Percentiles rank a stretch among this genome's conserved stretches.
Conservation (phyloP, 148 eudicot species). For the Tetragonia tetragonoides region DNA sequence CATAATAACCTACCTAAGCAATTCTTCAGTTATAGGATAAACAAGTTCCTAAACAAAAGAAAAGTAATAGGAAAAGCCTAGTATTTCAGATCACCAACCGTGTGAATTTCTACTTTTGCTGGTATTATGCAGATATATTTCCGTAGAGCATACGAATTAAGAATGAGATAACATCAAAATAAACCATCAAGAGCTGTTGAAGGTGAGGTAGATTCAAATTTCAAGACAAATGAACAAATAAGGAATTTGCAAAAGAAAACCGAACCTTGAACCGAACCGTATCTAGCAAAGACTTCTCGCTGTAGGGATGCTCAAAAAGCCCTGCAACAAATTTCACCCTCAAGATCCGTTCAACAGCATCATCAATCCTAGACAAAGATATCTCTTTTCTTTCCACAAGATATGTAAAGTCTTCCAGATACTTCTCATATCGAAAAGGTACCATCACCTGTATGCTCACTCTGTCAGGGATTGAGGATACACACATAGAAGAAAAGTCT, state of each 20-base stretch:
- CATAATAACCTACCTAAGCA: neutral
- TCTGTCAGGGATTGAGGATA: neutral
- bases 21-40: neutral
- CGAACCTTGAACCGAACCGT: slow-evolving; percentile 86
- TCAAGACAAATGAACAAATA: neutral
- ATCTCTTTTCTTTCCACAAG: slow-evolving; percentile 79
- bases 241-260: neutral
- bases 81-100: neutral
- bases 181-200: no score
- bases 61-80: neutral
- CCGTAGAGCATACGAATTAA: no score
- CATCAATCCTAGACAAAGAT: slow-evolving; percentile 79
- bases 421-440: slow-evolving; percentile 59
- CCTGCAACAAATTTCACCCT: slow-evolving; percentile 91
- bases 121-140: no score
- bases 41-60: neutral
- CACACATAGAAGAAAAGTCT: neutral
- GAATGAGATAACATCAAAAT: no score
- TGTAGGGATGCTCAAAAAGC: slow-evolving; percentile 74
- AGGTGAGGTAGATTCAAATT: neutral
- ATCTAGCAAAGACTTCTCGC: slow-evolving; percentile 71
- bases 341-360: slow-evolving; percentile 87
- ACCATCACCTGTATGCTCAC: slow-evolving; percentile 74
- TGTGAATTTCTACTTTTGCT: neutral
- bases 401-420: slow-evolving; percentile 55